Conservation (phyloP, 495 filamentous ascomycete species). For the Xylaria scruposa region DNA sequence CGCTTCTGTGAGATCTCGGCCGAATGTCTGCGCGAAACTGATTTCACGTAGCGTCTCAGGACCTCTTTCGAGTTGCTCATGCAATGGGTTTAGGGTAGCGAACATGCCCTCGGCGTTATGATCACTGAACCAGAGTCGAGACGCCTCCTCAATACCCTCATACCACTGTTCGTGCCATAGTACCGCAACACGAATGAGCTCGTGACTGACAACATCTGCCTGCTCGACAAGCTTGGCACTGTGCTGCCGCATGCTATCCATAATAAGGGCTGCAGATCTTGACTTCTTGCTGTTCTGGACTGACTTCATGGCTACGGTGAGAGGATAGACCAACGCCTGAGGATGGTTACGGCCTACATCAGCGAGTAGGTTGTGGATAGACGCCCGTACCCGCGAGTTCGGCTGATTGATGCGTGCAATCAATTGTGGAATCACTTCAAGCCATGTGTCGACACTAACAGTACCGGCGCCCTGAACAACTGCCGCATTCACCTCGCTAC, state of each 20-base stretch:
- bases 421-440: constrained; percentile 95
- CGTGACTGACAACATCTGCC: constrained; percentile 89
- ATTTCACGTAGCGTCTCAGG: constrained; percentile 94
- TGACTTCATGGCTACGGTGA: constrained; percentile 98
- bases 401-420: constrained; percentile 98
- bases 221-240: constrained; percentile 94
- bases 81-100: constrained; percentile 83
- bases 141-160: constrained; percentile 97
- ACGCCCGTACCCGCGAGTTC: constrained; percentile 79
- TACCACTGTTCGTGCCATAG: constrained; percentile 99
- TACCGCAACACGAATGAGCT: constrained; percentile 95
- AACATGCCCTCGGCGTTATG: constrained; percentile 98
- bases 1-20: constrained; percentile 90
- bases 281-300: constrained; percentile 74
- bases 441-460: constrained; percentile 96
- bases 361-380: constrained; percentile 87
- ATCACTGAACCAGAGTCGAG: constrained; percentile 89
- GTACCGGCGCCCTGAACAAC: constrained; percentile 88
- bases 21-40: constrained; percentile 97
- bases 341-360: constrained; percentile 94
- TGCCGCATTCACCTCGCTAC: constrained; percentile 82
- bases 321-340: constrained; percentile 98
- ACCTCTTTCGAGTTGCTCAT: constrained; percentile 86
- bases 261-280: constrained; percentile 85
- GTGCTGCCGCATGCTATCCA: constrained; percentile 97